Evolutionary conservation across 176 grass and related monocot genomes (phyloP), one percentile per base, ranked within the genome.

Genomic region (Carex parvula): DNA sequence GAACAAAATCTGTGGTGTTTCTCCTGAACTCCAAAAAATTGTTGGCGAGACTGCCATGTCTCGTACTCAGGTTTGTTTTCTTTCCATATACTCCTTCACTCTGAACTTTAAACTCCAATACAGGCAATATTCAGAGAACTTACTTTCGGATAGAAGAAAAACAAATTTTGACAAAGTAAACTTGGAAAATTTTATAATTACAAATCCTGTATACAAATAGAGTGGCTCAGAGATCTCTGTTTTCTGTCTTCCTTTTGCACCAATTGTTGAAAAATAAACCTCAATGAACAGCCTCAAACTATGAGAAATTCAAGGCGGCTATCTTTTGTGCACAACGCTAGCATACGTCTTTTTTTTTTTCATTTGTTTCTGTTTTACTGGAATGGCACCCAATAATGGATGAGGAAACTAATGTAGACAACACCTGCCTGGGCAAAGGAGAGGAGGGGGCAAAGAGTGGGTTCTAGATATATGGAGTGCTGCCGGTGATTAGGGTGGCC

Each of bases 1-100:
- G 66, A 99, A 95, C 69, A 99, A 99, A 92, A 80, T 99, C 35
- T 99, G 96, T 68, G 96, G 93, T 66, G 85, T 99, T 92, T 99
- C 96, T 82, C 96, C 96, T 78, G 89, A 99, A 88, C 93, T 99
- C 42, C 96, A 99, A 82, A 89, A 84, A 59, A 90, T 99, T 91
- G 93, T 99, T 78, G 96, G 96, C 8, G 93, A 99, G 77, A 88
- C 96, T 78, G 86, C 84, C 80, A 99, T 99, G 96, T 91, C 96
- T 89, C 92, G 96, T 87, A 99, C 96, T 84, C 91, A 99, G 93
- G 96, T 99, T 60, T 79, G 12, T 82, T 54, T 71, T 64, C 69
- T 60, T 80, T 82, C 7, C 63, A 54, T 29, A 76, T 74, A 35
- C 41, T 46, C 12, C n/a, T 57, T 60, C 46, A 71, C 44, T 33